Evolutionary conservation across 2,329 filamentous ascomycete species (phyloP), one percentile per base, ranked within the genome.

Genomic region (Atkinsonella hypoxylon): DNA sequence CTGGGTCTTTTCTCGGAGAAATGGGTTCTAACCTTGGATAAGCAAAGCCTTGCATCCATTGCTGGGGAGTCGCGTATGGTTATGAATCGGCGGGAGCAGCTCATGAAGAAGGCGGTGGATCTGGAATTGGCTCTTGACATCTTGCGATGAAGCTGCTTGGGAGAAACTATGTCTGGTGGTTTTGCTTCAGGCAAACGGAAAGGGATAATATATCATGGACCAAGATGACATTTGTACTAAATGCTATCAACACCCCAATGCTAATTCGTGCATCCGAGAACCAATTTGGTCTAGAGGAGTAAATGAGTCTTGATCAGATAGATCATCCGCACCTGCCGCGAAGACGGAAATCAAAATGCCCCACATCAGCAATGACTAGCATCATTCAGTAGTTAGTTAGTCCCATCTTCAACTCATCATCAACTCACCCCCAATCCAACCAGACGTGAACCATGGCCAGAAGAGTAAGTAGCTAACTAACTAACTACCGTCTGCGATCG

Each of bases 391-490:
- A n/a, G n/a, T n/a, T n/a, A n/a, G n/a, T n/a, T n/a, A n/a, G n/a
- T n/a, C n/a, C n/a, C n/a, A 41, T 18, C 34, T 36, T 11, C 4
- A 15, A 20, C 17, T 40, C 38, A 20, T 9, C 38, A 17, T 40
- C 38, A 40, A 9, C n/a, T 41, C 39, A 17, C 42, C 20, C 13
- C 18, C 9, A 45, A 46, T 26, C 31, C 44, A 18, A n/a, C 26
- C n/a, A 46, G n/a, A 18, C 15, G 42, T 4, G 9, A 39, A 38
- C 4, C 2, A 58, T 70, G 68, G 57, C 59, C 13, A 67, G 65
- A 61, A 61, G 69, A 53, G 69, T 69, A 60, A 45, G 58, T 50
- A n/a, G n/a, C n/a, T n/a, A n/a, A n/a, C n/a, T n/a, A n/a, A n/a
- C n/a, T n/a, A n/a, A n/a, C n/a, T n/a, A 22, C 41, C 11, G 40